Evolutionary conservation across 495 filamentous ascomycete species (phyloP).

Genomic region (Aspergillus bertholletiae): DNA sequence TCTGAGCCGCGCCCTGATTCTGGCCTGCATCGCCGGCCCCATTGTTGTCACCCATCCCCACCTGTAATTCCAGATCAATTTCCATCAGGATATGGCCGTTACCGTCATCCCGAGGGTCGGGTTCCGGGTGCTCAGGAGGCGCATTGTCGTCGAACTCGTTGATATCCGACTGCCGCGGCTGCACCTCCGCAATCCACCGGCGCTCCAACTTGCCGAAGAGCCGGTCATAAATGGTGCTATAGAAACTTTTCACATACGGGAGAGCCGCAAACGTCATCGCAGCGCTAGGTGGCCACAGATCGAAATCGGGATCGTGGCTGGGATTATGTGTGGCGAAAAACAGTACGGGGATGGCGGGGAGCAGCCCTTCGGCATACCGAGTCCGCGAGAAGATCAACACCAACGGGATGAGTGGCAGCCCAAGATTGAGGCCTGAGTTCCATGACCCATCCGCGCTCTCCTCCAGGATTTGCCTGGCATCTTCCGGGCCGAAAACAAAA

Average conservation of each 20-base stretch:
- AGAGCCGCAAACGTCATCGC: slow-evolving; percentile 65
- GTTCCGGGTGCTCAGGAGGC: slow-evolving; percentile 42
- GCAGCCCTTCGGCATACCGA: slow-evolving; percentile 51
- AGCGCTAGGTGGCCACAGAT: slow-evolving; percentile 71
- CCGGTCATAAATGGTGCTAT: slow-evolving; percentile 62
- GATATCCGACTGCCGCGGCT: slow-evolving; percentile 52
- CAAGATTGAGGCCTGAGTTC: slow-evolving; percentile 45
- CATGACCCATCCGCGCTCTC: slow-evolving; percentile 34
- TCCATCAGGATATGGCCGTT: slow-evolving; percentile 44
- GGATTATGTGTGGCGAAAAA: slow-evolving; percentile 54
- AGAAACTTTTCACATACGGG: slow-evolving; percentile 64
- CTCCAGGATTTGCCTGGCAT: slow-evolving; percentile 49
- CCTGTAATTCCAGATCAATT: slow-evolving; percentile 40
- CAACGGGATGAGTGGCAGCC: slow-evolving; percentile 60
- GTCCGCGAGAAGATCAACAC: slow-evolving; percentile 59
- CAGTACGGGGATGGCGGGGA: slow-evolving; percentile 60
- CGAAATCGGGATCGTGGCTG: slow-evolving; percentile 36
- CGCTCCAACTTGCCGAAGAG: slow-evolving; percentile 60
- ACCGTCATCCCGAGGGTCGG: slow-evolving; percentile 34
- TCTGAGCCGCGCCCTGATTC: slow-evolving; percentile 22
- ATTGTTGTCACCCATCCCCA: slow-evolving; percentile 39
- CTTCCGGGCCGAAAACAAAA: slow-evolving; percentile 60
- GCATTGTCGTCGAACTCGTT: slow-evolving; percentile 42
- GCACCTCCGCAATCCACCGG: slow-evolving; percentile 63
- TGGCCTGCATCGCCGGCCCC: slow-evolving; percentile 18